Evolutionary conservation across 768 basidiomycete genomes (phyloP), one percentile per base, ranked within the genome.

Genomic region (Sporobolomyces phaffii): DNA sequence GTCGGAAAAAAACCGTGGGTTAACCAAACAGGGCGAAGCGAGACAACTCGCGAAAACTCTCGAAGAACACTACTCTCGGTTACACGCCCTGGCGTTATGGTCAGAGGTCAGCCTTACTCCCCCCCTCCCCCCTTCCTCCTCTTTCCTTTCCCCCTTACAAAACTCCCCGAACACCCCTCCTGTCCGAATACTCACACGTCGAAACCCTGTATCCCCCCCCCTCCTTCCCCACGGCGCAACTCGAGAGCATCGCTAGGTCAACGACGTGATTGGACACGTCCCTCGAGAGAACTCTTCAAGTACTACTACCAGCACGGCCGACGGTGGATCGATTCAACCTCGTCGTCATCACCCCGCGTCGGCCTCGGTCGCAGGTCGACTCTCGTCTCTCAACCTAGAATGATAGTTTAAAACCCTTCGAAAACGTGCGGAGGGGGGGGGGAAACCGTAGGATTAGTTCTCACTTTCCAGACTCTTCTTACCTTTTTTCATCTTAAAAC

Each of bases 11-110:
- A n/a, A n/a, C n/a, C n/a, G n/a, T n/a, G n/a, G n/a, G n/a, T n/a
- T n/a, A n/a, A n/a, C n/a, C n/a, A n/a, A n/a, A n/a, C 57, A 62
- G 56, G 33, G 31, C 18, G 68, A 70, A 13, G 69, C 70, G 11
- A n/a, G 70, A 7, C 41, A 57, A 26, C 63, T 68, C 26, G 70
- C 70, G 18, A 60, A 60, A 26, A 61, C 62, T 13, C 61, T 72
- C 40, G 66, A 72, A 56, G 66, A 72, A 49, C 70, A 65, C 44
- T 68, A 59, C 57, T 52, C 44, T 22, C 61, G 60, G n/a, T 11
- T 72, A 4, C 49, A 64, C 36, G 66, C 63, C 10, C 50, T 72
- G 20, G 48, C 61, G 11, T 38, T 72, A 17, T 72, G 70, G 70
- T 40, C 45, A n/a, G 62, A 63, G 31, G 69, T 63, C 33, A 33